phyloP scores from a whole-genome alignment of 1,139 yeast genomes.

The Geotrichum reessii region DNA sequence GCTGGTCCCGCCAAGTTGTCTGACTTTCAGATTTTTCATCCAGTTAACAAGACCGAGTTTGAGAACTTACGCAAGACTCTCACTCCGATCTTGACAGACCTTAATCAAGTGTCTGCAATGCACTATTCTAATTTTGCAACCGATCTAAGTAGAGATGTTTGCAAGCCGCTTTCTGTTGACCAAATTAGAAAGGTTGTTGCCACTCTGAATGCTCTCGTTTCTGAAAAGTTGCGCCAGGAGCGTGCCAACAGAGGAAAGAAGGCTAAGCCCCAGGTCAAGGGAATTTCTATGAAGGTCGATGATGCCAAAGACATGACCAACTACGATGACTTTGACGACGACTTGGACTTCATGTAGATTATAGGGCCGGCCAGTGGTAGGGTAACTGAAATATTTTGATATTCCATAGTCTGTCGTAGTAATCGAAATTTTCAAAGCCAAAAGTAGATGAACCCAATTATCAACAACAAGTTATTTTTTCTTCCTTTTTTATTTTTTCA shows the following conservation, averaged over 20 bases:
- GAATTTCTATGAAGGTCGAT: constrained; percentile 73
- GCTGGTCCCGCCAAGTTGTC: constrained; percentile 36
- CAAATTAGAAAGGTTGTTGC: constrained; percentile 80
- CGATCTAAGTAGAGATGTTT: constrained; percentile 78
- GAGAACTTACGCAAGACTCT: constrained; percentile 79
- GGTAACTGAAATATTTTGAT: neutral
- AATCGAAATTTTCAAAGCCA: neutral
- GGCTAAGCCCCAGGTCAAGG: constrained; percentile 77
- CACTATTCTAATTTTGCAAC: constrained; percentile 75
- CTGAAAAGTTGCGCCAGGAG: constrained; percentile 85
- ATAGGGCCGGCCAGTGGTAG: neutral
- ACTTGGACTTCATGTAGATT: constrained; percentile 81
- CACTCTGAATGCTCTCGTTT: constrained; percentile 72
- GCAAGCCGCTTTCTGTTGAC: constrained; percentile 76
- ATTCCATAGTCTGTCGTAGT: neutral
- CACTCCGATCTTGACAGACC: constrained; percentile 57
- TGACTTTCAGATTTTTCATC: constrained; percentile 53
- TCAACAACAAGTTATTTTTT: neutral
- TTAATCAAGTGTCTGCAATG: constrained; percentile 50
- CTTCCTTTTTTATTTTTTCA: neutral
- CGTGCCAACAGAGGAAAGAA: constrained; percentile 96
- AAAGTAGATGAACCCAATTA: neutral
- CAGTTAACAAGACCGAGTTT: constrained; percentile 72
- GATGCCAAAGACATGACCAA: constrained; percentile 59
- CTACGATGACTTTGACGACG: constrained; percentile 53